phyloP scores from a whole-genome alignment of 192 early-diverging fungal genomes.

The Chytriomyces sp. region DNA sequence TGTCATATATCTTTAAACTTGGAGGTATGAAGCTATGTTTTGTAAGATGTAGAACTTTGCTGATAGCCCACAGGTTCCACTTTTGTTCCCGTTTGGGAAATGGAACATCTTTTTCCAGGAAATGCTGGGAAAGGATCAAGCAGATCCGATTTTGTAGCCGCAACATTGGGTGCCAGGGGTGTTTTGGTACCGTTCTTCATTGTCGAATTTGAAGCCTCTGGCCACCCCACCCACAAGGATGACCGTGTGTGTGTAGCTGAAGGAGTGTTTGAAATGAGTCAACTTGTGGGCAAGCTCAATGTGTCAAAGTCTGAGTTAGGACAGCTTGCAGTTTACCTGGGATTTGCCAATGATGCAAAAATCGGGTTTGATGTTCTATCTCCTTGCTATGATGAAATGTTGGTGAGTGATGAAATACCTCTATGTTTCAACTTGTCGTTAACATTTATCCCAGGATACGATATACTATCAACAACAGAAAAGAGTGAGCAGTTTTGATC shows the following conservation, averaged over 20 bases:
- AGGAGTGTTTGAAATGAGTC: slow-evolving; percentile 28
- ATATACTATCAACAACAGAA: too few relatives aligned
- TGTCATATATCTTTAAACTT: too few relatives aligned
- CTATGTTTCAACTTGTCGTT: too few relatives aligned
- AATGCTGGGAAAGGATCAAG: slow-evolving; percentile 30
- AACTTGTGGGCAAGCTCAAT: background rate
- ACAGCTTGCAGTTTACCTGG: background rate
- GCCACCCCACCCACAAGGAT: slow-evolving; percentile 19
- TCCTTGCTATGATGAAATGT: background rate
- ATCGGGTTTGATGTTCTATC: background rate
- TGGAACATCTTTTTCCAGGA: slow-evolving; percentile 29
- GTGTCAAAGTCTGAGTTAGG: background rate
- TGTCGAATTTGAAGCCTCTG: slow-evolving; percentile 26
- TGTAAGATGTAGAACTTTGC: too few relatives aligned
- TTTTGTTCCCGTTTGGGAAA: slow-evolving; percentile 19
- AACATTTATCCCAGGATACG: too few relatives aligned
- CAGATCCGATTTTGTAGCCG: slow-evolving; percentile 22
- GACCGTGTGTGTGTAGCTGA: slow-evolving; percentile 14
- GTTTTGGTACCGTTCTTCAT: slow-evolving; percentile 18
- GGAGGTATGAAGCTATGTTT: too few relatives aligned
- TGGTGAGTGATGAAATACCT: too few relatives aligned
- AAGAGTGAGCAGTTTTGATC: too few relatives aligned
- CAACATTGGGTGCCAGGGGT: background rate
- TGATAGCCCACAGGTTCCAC: background rate
- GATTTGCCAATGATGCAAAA: background rate